These are phyloP conservation scores for Aquanectria penicillioides DNA, from an alignment of 2,329 filamentous ascomycete species.

Conservation along the genomic window DNA sequence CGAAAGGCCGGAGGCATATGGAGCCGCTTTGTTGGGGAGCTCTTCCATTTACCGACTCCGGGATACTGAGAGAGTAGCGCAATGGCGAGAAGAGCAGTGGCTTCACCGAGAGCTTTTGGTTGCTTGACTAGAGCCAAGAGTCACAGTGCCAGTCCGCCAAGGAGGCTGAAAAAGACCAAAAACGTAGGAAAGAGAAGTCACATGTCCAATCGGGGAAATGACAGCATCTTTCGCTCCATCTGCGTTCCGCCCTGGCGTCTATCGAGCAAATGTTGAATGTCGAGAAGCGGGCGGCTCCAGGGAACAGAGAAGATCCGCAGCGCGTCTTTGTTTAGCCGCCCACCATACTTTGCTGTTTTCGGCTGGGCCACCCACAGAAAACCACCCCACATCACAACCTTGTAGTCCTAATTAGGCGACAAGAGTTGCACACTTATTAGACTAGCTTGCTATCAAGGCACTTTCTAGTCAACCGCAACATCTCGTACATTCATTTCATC, in stretches of 20 bases:
- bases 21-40: not conserved
- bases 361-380: not conserved
- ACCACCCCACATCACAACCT: not conserved
- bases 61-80: too few species aligned
- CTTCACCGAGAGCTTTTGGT: not conserved
- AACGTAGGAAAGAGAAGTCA: too few species aligned
- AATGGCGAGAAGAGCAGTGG: not conserved
- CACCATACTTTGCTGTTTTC: not conserved
- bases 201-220: too few species aligned
- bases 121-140: not conserved
- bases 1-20: not conserved
- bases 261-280: too few species aligned
- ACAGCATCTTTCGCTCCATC: not conserved
- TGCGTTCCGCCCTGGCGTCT: not conserved
- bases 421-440: not conserved
- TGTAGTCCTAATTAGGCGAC: not conserved
- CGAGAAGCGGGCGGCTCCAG: not conserved
- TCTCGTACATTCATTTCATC: too few species aligned
- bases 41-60: slow-evolving; percentile 10
- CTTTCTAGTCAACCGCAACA: too few species aligned
- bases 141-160: too few species aligned
- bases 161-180: too few species aligned
- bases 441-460: too few species aligned
- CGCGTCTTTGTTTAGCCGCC: slow-evolving; percentile 13
- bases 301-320: slow-evolving; percentile 15